Conservation (phyloP, 768 basidiomycete genomes). For the Phylloporus sp. region DNA sequence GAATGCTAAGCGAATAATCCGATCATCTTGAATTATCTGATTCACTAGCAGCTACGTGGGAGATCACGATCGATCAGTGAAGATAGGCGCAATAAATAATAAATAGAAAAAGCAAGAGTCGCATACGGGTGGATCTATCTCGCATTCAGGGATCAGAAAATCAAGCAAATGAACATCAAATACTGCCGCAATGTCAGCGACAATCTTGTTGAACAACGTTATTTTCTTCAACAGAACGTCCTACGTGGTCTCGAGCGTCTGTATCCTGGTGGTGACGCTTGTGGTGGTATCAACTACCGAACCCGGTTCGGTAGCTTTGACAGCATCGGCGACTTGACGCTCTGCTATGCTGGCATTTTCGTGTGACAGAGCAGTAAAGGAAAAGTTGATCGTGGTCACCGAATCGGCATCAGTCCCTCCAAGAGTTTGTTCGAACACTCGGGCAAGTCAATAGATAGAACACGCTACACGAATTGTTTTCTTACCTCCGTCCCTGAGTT, state of each 20-base stretch:
- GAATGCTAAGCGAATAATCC: too few relatives aligned
- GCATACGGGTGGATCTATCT: background rate
- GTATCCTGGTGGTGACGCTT: background rate
- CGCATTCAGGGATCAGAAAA: background rate
- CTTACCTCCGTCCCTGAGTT: background rate
- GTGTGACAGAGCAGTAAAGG: background rate
- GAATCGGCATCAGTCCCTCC: background rate
- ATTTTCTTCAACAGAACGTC: background rate
- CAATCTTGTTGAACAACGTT: background rate
- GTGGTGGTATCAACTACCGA: background rate
- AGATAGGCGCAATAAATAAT: too few relatives aligned
- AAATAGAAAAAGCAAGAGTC: background rate
- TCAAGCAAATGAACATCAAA: background rate
- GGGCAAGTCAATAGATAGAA: background rate
- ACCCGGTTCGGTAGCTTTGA: background rate
- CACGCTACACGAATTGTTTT: background rate
- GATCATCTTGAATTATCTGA: too few relatives aligned
- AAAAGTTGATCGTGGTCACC: background rate
- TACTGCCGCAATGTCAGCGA: background rate
- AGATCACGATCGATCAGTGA: too few relatives aligned
- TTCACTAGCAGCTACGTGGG: too few relatives aligned
- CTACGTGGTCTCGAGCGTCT: slow-evolving; percentile 1
- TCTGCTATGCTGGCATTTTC: background rate
- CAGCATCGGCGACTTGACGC: background rate
- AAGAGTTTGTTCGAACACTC: background rate